A percentile compares a stretch with the other conserved stretches of the same genome.
These are phyloP conservation scores for Yamadazyma songkhlaensis DNA, from an alignment of 1,139 yeast species.

Conservation along the genomic window DNA sequence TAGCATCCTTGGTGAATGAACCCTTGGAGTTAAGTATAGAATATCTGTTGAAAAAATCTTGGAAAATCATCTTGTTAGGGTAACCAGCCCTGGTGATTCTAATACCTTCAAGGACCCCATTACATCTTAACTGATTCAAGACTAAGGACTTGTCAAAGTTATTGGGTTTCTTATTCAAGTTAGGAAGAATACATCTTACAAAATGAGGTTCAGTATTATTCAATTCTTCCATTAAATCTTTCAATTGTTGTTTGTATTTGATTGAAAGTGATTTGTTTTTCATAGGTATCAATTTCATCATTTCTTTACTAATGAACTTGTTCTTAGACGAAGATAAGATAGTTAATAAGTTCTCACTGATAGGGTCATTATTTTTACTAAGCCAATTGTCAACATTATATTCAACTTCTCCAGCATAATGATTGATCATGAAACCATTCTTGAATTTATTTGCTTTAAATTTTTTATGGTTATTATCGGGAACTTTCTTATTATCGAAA, in stretches of 20 bases:
- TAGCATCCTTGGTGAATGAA: constrained; percentile 48
- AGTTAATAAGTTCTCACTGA: constrained; percentile 70
- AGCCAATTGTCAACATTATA: constrained; percentile 92
- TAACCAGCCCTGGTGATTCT: constrained; percentile 96
- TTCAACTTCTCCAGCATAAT: constrained; percentile 95
- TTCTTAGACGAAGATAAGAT: constrained; percentile 57
- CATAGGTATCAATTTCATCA: constrained; percentile 24
- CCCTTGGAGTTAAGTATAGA: constrained; percentile 54
- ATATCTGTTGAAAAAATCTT: constrained; percentile 76
- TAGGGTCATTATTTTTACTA: constrained; percentile 91
- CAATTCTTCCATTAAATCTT: constrained; percentile 68
- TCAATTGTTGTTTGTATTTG: constrained; percentile 80
- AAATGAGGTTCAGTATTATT: constrained; percentile 90
- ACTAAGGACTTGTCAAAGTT: constrained; percentile 75
- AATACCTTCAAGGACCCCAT: constrained; percentile 97
- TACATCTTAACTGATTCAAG: constrained; percentile 86
- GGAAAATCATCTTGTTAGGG: constrained; percentile 86
- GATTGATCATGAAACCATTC: constrained; percentile 76
- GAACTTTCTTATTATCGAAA: constrained; percentile 36
- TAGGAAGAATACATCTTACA: constrained; percentile 94
- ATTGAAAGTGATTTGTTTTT: constrained; percentile 73
- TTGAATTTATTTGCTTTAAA: constrained; percentile 69
- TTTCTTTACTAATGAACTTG: constrained; percentile 30
- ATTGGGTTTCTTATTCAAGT: constrained; percentile 68
- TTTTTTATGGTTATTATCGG: constrained; percentile 51